Evolutionary conservation across 768 basidiomycete genomes (phyloP).

Genomic region (Scleroderma bovista): DNA sequence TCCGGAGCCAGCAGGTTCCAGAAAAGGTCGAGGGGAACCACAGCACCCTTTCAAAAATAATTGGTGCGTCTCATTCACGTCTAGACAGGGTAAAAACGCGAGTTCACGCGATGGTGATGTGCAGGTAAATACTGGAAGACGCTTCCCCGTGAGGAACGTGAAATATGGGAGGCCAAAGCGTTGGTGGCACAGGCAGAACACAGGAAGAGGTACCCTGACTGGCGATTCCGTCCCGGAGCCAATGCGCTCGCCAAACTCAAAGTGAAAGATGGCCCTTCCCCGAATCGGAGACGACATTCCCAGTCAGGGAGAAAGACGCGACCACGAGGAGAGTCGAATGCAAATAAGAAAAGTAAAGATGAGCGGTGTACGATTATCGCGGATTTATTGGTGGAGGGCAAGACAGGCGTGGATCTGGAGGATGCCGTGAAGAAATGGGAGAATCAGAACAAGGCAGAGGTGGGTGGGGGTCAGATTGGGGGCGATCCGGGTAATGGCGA

Average conservation of each 20-base stretch:
- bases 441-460: slow-evolving; percentile 6
- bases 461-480: slow-evolving; percentile 3
- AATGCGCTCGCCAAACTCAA: slow-evolving; percentile 36
- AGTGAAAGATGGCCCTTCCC: slow-evolving; percentile 36
- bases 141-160: slow-evolving; percentile 59
- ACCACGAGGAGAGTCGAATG: slow-evolving; percentile 23
- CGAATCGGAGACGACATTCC: slow-evolving; percentile 24
- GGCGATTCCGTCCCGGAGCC: slow-evolving; percentile 72
- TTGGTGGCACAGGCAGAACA: slow-evolving; percentile 68
- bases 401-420: slow-evolving; percentile 57
- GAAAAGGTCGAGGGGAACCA: slow-evolving; percentile 78
- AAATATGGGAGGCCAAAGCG: slow-evolving; percentile 74
- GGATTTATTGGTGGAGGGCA: slow-evolving; percentile 58
- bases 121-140: slow-evolving; percentile 72
- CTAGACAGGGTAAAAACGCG: too few species aligned
- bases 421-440: slow-evolving; percentile 53
- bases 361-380: slow-evolving; percentile 64
- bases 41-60: slow-evolving; percentile 75
- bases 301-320: slow-evolving; percentile 21
- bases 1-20: slow-evolving; percentile 66
- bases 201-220: slow-evolving; percentile 69
- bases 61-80: slow-evolving; percentile 39
- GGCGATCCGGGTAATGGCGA: neutral
- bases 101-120: neutral
- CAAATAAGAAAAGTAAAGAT: slow-evolving; percentile 34